A percentile compares a stretch with the other conserved stretches of the same genome.
Evolutionary conservation across 73 alveolate species (phyloP).

Genomic region (Paramecium tetraurelia): DNA sequence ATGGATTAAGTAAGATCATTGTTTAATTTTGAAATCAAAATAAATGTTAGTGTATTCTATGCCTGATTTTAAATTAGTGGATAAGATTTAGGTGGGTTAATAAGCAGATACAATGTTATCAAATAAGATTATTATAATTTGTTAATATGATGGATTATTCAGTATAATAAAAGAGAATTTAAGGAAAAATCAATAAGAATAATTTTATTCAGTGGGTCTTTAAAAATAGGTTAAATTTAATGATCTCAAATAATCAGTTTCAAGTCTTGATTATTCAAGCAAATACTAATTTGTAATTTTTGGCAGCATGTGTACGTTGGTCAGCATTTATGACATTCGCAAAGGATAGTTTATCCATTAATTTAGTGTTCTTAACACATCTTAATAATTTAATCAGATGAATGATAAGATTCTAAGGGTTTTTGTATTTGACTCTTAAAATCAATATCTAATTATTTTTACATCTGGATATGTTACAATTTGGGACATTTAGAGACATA

Average conservation of each 20-base stretch:
- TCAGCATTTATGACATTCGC: not conserved
- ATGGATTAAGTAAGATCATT: not conserved
- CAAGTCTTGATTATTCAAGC: not conserved
- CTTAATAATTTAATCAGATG: not conserved
- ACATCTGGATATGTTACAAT: not conserved
- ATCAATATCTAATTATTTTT: not conserved
- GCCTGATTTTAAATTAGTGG: not conserved
- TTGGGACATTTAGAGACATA: not conserved
- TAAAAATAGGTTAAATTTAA: not conserved
- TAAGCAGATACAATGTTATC: not conserved
- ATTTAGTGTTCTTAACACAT: not conserved
- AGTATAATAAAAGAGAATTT: not conserved
- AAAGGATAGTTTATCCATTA: not conserved
- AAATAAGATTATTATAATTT: not conserved
- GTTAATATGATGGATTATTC: constrained; percentile 5
- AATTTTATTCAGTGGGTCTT: not conserved
- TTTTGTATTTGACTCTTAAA: not conserved
- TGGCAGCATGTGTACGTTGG: constrained; percentile 9
- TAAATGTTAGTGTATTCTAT: not conserved
- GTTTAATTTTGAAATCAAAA: not conserved
- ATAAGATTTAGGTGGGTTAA: not conserved
- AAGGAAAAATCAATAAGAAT: not conserved
- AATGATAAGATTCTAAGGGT: not conserved
- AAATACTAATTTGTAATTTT: not conserved
- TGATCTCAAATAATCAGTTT: not conserved